Base-by-base conservation (phyloP, 306 rosid genomes). In the Urtica urens region DNA sequence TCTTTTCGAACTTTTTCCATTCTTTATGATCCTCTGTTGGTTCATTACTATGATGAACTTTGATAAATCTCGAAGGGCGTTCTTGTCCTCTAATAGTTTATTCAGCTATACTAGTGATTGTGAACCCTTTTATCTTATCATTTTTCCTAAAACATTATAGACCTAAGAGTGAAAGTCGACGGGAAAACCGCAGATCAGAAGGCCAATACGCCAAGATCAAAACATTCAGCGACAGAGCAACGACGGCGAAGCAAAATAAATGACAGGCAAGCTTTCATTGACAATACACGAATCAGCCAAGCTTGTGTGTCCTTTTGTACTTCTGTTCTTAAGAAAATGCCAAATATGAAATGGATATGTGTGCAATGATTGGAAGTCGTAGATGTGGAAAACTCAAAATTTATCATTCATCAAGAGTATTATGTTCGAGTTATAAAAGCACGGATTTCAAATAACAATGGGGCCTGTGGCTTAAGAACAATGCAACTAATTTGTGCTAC, bases 221-320 rank as follows among this genome's bases (percentile, higher is more conserved):
- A 92, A 66, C 99, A 92, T 63, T 92, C 99, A 21, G 99, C 92
- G 20, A 92, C 99, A 22, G 99, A 92, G 61, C 99, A 92, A 65
- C 82, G 99, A 30, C 78, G 99, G 46, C 79, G 99, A 69, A 92
- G 99, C 69, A 92, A 92, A 75, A 92, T 92, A 37, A 92, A 92
- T 71, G 94, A 92, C 52, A 79, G 99, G 99, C 72, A 73, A 73
- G 93, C 37, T 35, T 35, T 13, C n/a, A n/a, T n/a, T n/a, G n/a
- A n/a, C n/a, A n/a, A n/a, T n/a, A n/a, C n/a, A n/a, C n/a, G n/a
- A n/a, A n/a, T n/a, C n/a, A n/a, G n/a, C n/a, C n/a, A n/a, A n/a
- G n/a, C n/a, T n/a, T n/a, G n/a, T n/a, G n/a, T n/a, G n/a, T n/a
- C n/a, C n/a, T n/a, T n/a, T n/a, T n/a, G n/a, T n/a, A n/a, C n/a